A percentile compares a stretch with the other conserved stretches of the same genome.
These are phyloP conservation scores for Sporisorium scitamineum DNA, from an alignment of 1,284 basidiomycete species.

Conservation along the genomic window DNA sequence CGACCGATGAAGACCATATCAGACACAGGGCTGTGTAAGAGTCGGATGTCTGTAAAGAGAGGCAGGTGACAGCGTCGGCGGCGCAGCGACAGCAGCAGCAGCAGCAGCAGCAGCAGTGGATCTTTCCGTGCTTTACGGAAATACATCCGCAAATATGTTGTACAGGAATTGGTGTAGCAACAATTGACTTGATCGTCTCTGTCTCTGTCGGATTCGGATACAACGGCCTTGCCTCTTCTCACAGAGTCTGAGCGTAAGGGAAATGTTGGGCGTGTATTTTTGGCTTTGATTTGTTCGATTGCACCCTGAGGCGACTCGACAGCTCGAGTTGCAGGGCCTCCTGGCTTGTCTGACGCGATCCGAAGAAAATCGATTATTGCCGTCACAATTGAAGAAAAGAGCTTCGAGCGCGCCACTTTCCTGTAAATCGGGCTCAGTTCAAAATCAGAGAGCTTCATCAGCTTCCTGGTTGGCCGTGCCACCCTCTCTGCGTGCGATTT, in stretches of 20 bases:
- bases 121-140: constrained; percentile 15
- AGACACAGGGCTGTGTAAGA: no score
- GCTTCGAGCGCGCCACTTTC: not conserved
- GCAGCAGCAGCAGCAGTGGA: constrained; percentile 14
- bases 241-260: no score
- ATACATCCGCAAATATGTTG: not conserved
- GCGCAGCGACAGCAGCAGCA: not conserved
- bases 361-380: constrained; percentile 17
- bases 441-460: not conserved
- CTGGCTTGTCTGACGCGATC: not conserved
- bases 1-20: not conserved
- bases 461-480: constrained; percentile 2
- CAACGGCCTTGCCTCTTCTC: constrained; percentile 14
- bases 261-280: constrained; percentile 14
- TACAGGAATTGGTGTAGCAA: no score
- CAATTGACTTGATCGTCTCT: no score
- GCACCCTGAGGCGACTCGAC: not conserved
- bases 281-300: not conserved
- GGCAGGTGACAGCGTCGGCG: not conserved
- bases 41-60: not conserved
- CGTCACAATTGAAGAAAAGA: not conserved
- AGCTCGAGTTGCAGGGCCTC: not conserved
- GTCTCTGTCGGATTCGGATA: constrained; percentile 35
- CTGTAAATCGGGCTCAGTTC: constrained; percentile 7
- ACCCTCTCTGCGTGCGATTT: not conserved